Evolutionary conservation across 257 asterid species (phyloP).

Genomic region (Salvia miltiorrhiza): DNA sequence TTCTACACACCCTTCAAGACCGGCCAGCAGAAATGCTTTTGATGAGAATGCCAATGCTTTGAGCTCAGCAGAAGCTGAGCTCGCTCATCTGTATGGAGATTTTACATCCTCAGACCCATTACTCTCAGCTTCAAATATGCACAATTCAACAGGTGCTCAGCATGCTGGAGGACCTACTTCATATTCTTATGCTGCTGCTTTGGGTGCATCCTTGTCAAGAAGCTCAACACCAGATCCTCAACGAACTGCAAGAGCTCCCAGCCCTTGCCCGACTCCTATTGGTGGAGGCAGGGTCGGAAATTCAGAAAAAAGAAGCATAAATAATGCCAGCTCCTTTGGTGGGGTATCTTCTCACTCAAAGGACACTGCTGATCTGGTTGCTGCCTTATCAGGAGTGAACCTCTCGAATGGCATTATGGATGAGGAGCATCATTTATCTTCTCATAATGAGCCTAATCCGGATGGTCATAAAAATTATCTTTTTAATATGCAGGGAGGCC

Average conservation of each 20-base stretch:
- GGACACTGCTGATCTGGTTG: conserved; percentile 63
- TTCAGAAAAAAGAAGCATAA: conserved; percentile 63
- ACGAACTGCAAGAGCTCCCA: conserved; percentile 76
- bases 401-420: conserved; percentile 59
- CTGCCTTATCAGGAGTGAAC: conserved; percentile 80
- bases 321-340: conserved; percentile 53
- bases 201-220: conserved; percentile 89
- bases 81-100: conserved; percentile 52
- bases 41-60: conserved; percentile 49
- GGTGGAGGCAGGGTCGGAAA: conserved; percentile 68
- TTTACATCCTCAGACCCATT: conserved; percentile 47
- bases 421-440: conserved; percentile 43
- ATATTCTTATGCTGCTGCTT: conserved; percentile 88
- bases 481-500: conserved; percentile 56
- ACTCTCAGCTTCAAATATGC: conserved; percentile 42
- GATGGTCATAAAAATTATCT: conserved; percentile 51
- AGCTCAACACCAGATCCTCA: conserved; percentile 97
- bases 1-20: conserved; percentile 75
- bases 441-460: conserved; percentile 38
- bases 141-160: conserved; percentile 48
- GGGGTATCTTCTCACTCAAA: conserved; percentile 49
- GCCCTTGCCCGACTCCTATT: conserved; percentile 87
- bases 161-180: conserved; percentile 51
- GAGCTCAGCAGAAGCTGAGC: conserved; percentile 60
- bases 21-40: conserved; percentile 73